Evolutionary conservation across 257 asterid species (phyloP).

Genomic region (Ballota nigra): DNA sequence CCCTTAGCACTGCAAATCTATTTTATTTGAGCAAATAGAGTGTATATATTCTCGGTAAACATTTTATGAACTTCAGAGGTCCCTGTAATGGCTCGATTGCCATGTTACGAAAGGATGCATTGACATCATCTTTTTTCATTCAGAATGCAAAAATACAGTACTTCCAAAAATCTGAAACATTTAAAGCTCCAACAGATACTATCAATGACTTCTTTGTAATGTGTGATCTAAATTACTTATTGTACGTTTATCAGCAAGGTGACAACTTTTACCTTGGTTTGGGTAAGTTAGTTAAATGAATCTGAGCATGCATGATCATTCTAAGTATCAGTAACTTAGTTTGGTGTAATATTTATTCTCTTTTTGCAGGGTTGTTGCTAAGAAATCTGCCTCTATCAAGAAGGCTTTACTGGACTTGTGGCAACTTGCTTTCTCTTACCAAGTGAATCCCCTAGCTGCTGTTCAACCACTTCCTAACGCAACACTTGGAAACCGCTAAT

Average conservation of each 20-base stretch:
- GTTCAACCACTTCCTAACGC: constrained; percentile 65
- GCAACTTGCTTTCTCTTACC: constrained; percentile 94
- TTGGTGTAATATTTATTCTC: constrained; percentile 9
- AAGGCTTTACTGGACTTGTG: constrained; percentile 68
- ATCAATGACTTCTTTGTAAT: background rate
- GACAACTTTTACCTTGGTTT: background rate
- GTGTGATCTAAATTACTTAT: background rate
- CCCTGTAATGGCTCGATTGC: background rate
- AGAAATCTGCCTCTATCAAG: constrained; percentile 46
- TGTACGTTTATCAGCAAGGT: background rate
- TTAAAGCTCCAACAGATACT: background rate
- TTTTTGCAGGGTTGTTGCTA: constrained; percentile 45
- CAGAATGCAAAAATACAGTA: background rate
- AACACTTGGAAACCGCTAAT: constrained; percentile 45
- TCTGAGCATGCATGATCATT: background rate
- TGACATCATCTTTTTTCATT: background rate
- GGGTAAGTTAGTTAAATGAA: background rate
- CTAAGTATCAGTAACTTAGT: background rate
- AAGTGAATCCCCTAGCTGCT: constrained; percentile 95
- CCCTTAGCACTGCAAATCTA: no score
- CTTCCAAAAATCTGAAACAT: background rate
- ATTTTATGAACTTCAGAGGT: background rate
- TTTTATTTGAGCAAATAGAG: background rate
- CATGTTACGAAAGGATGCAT: background rate
- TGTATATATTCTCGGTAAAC: background rate